phyloP scores from a whole-genome alignment of 1,284 basidiomycete genomes.

The Boletus hoseneyae region DNA sequence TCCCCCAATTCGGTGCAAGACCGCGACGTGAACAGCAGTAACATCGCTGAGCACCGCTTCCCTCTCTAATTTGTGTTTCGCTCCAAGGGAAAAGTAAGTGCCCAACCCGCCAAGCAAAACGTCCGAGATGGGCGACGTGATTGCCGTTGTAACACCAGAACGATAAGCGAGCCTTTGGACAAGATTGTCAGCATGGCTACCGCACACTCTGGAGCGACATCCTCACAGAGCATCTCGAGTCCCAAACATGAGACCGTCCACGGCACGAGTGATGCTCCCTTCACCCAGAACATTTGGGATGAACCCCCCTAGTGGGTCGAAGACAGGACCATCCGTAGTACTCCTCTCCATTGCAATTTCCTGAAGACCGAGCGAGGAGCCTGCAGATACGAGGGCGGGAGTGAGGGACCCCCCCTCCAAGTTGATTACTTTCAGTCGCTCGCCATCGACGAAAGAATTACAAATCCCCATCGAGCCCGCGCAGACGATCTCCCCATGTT shows the following conservation, averaged over 20 bases:
- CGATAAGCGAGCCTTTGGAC: conserved; percentile 56
- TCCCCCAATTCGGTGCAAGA: conserved; percentile 37
- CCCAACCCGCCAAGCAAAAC: conserved; percentile 67
- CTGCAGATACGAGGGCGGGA: conserved; percentile 59
- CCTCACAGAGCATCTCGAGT: conserved; percentile 73
- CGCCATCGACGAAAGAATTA: conserved; percentile 7
- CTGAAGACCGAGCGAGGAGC: conserved; percentile 57
- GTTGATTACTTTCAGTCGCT: conserved; percentile 29
- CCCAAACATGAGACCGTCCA: conserved; percentile 72
- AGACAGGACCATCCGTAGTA: conserved; percentile 63
- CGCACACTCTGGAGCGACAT: neutral
- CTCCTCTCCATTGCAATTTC: conserved; percentile 59
- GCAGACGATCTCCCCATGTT: conserved; percentile 33
- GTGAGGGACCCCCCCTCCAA: conserved; percentile 41
- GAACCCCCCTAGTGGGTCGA: conserved; percentile 45
- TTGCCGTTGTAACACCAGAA: conserved; percentile 59
- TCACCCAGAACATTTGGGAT: conserved; percentile 52
- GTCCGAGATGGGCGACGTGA: conserved; percentile 54
- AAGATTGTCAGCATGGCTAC: conserved; percentile 1
- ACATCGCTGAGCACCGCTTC: conserved; percentile 65
- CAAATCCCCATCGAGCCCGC: conserved; percentile 24
- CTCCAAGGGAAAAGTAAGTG: conserved; percentile 61
- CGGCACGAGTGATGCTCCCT: conserved; percentile 57
- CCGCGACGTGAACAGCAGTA: conserved; percentile 56
- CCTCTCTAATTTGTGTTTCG: conserved; percentile 58